A percentile compares a stretch with the other conserved stretches of the same genome.
These are phyloP conservation scores for Dovyalis caffra DNA, from an alignment of 345 rosid genomes.

Conservation along the genomic window DNA sequence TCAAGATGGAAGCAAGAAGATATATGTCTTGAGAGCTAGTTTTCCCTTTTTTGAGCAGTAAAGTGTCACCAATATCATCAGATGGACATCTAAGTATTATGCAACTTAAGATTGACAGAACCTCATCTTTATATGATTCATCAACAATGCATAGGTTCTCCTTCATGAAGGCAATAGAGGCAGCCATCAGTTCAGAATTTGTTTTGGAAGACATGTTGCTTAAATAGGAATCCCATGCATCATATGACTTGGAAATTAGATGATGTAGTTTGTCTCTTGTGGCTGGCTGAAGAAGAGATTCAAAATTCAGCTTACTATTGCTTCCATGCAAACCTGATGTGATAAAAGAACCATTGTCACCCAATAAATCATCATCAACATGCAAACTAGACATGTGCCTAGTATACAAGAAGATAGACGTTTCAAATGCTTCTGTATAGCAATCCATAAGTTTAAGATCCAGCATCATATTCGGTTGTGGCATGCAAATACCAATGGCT, in stretches of 20 bases:
- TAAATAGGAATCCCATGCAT: conserved; percentile 43
- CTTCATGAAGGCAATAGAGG: conserved; percentile 49
- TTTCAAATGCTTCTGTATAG: too few relatives aligned
- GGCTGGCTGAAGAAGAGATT: conserved; percentile 48
- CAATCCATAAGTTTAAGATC: too few relatives aligned
- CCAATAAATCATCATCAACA: conserved; percentile 21
- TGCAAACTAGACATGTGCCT: conserved; percentile 6
- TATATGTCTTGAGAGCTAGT: conserved; percentile 50
- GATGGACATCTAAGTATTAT: conserved; percentile 46
- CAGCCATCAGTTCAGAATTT: conserved; percentile 46
- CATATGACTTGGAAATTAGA: conserved; percentile 40
- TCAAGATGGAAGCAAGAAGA: conserved; percentile 72
- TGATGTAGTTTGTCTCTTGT: conserved; percentile 44
- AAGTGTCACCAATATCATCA: conserved; percentile 42
- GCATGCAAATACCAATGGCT: conserved; percentile 41
- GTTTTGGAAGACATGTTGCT: conserved; percentile 28
- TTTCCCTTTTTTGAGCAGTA: conserved; percentile 22
- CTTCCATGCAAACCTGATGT: conserved; percentile 26
- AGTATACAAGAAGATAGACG: too few relatives aligned
- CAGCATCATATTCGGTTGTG: conserved; percentile 26
- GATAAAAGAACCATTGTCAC: conserved; percentile 26
- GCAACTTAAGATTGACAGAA: conserved; percentile 50
- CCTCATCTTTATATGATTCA: conserved; percentile 38
- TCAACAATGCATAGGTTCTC: conserved; percentile 41
- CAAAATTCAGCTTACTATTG: conserved; percentile 34